Evolutionary conservation across 2,329 filamentous ascomycete species (phyloP).

Genomic region (Pyrenophora graminea): DNA sequence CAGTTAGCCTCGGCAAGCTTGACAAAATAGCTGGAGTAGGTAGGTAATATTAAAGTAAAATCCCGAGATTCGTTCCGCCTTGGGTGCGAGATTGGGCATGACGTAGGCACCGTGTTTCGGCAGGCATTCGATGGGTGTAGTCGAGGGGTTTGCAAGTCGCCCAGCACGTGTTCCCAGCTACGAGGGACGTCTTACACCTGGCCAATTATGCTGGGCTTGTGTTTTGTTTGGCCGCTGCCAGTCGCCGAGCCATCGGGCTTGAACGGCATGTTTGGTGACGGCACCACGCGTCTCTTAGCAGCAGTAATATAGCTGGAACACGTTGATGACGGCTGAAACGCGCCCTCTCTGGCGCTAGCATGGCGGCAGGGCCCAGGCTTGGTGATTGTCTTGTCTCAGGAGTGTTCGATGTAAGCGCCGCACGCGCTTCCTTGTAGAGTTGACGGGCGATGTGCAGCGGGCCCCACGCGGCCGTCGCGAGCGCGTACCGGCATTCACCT

Average conservation of each 20-base stretch:
- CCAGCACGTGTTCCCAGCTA: background rate
- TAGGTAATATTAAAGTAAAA: background rate
- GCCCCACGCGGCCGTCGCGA: slow-evolving; percentile 6
- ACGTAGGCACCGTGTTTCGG: slow-evolving; percentile 7
- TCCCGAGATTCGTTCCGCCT: slow-evolving; percentile 7
- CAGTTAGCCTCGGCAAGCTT: background rate
- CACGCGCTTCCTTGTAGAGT: slow-evolving; percentile 9
- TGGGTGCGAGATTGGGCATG: background rate
- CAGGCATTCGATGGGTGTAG: background rate
- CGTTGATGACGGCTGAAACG: slow-evolving; percentile 8
- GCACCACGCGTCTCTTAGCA: slow-evolving; percentile 5
- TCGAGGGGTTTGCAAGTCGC: background rate
- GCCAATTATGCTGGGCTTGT: background rate
- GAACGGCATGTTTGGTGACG: background rate
- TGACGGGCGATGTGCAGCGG: background rate
- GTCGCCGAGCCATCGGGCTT: background rate
- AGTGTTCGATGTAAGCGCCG: slow-evolving; percentile 9
- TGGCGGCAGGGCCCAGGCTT: slow-evolving; percentile 7
- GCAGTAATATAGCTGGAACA: slow-evolving; percentile 11
- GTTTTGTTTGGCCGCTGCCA: slow-evolving; percentile 7
- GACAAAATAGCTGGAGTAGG: background rate
- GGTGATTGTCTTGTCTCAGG: slow-evolving; percentile 7
- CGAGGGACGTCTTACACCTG: background rate
- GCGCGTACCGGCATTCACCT: slow-evolving; percentile 4
- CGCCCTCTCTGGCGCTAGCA: slow-evolving; percentile 2